These are phyloP conservation scores for Pleurotus platypus DNA, from an alignment of 768 basidiomycete genomes.

Conservation along the genomic window DNA sequence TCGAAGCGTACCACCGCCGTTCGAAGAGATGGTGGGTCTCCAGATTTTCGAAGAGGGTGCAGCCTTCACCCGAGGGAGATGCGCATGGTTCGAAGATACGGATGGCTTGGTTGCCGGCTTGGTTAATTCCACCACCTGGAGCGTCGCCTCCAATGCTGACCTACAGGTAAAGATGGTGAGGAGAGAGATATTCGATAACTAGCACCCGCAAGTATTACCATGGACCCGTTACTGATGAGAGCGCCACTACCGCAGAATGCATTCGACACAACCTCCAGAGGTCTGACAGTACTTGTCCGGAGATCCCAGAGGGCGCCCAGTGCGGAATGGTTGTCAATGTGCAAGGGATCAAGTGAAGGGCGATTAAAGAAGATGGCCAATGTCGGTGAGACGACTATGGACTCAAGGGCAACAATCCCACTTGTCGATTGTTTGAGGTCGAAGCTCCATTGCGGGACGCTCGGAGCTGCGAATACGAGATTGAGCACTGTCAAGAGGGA, in stretches of 20 bases:
- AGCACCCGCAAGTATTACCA: slow-evolving; percentile 14
- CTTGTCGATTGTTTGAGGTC: slow-evolving; percentile 19
- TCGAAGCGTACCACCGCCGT: slow-evolving; percentile 20
- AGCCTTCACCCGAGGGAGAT: slow-evolving; percentile 15
- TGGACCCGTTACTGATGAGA: slow-evolving; percentile 27
- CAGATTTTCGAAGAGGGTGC: slow-evolving; percentile 21
- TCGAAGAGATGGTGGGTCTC: slow-evolving; percentile 15
- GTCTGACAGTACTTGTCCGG: slow-evolving; percentile 14
- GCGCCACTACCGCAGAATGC: slow-evolving; percentile 29
- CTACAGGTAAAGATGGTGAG: slow-evolving; percentile 4
- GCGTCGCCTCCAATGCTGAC: slow-evolving; percentile 18
- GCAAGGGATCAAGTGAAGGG: slow-evolving; percentile 7
- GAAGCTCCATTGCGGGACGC: slow-evolving; percentile 17
- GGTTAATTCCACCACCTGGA: neutral
- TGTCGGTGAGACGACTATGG: slow-evolving; percentile 22
- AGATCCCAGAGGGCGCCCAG: slow-evolving; percentile 22
- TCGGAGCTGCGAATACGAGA: slow-evolving; percentile 8
- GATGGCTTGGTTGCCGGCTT: slow-evolving; percentile 13
- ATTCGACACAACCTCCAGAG: slow-evolving; percentile 24
- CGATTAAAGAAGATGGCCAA: slow-evolving; percentile 18
- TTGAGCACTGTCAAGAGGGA: neutral
- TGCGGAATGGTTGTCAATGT: slow-evolving; percentile 25
- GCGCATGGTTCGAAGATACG: slow-evolving; percentile 21
- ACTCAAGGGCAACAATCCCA: slow-evolving; percentile 21
- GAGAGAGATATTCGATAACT: no score